Base-by-base conservation (phyloP, 2,329 filamentous ascomycete species). In the Fusarium sp. region DNA sequence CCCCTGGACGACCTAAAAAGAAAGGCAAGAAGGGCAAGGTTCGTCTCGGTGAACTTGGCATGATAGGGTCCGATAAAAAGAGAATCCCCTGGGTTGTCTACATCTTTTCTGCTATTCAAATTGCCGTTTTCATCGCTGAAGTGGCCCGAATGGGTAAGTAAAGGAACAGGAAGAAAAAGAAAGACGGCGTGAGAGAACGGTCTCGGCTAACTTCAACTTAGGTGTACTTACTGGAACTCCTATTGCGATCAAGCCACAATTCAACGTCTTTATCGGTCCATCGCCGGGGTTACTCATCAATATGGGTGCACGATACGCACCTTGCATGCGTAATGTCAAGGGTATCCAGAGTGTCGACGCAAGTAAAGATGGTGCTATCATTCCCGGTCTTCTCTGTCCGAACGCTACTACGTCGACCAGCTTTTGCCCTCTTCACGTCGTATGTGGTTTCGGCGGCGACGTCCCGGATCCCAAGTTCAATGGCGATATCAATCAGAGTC, bases 211-310 rank as follows among this genome's bases (percentile, higher is more conserved):
- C 62, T 41, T 19, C n/a, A 44, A 44, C 6, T 14, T 68, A 94
- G 92, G 86, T 54, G 85, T 91, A 72, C 82, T 94, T 30, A 98
- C 95, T 2, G 92, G 92, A 56, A 91, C 91, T 25, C 87, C 91
- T 21, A 93, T 93, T 76, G 87, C 90, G 82, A 94, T 90, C 54
- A 88, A 95, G 58, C 96, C 96, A 3, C 86, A 86, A 18, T 97
- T 99, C 83, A 99, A 98, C 81, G 92, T 93, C 62, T 97, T 99
- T 93, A 97, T 99, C 76, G 96, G 96, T 0, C 96, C 96, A 2
- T 97, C 94, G 7, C 88, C 90, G 3, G 93, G 93, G 73, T 89
- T 98, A 25, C 88, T 97, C 74, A 97, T 98, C 83, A 97, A 97
- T 80, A 97, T 99, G 93, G 96, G 96, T 62, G 93, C 94, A 42